Percentiles rank a stretch among this genome's conserved stretches.
Evolutionary conservation across 1,284 basidiomycete genomes (phyloP).

Genomic region (Takashimella koratensis): DNA sequence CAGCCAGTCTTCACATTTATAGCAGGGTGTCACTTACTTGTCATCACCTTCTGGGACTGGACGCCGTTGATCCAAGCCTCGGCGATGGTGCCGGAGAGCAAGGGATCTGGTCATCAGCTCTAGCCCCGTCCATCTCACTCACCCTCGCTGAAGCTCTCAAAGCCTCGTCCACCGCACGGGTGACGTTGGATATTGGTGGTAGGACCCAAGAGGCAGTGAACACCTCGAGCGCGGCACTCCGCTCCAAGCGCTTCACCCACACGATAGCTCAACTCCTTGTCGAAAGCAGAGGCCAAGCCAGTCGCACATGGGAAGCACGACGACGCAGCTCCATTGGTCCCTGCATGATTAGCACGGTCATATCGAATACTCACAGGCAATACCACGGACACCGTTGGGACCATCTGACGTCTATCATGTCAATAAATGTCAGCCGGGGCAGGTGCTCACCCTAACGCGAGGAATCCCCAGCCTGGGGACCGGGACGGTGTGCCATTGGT

Average conservation of each 20-base stretch:
- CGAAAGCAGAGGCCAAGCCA: conserved; percentile 69
- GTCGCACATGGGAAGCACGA: conserved; percentile 55
- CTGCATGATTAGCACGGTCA: conserved; percentile 13
- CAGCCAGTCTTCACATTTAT: background rate
- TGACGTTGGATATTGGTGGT: conserved; percentile 76
- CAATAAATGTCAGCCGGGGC: too few relatives aligned
- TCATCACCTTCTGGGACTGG: conserved; percentile 63
- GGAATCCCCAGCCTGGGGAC: conserved; percentile 65
- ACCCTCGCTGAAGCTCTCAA: conserved; percentile 30
- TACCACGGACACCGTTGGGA: conserved; percentile 53
- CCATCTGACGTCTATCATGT: conserved; percentile 21
- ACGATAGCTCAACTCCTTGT: conserved; percentile 61
- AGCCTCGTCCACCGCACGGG: conserved; percentile 65
- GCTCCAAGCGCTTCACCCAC: conserved; percentile 61
- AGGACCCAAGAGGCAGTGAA: conserved; percentile 65
- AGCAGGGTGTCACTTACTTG: conserved; percentile 45
- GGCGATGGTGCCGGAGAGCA: conserved; percentile 64
- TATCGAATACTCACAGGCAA: conserved; percentile 20
- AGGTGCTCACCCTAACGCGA: conserved; percentile 63
- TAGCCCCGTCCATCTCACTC: conserved; percentile 63
- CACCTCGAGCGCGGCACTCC: conserved; percentile 66
- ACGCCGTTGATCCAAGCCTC: conserved; percentile 67
- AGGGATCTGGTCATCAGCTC: conserved; percentile 54
- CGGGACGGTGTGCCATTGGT: conserved; percentile 69
- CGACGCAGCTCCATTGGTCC: conserved; percentile 23